Evolutionary conservation across 1,139 yeast species (phyloP).

Genomic region (Pichia sp.): DNA sequence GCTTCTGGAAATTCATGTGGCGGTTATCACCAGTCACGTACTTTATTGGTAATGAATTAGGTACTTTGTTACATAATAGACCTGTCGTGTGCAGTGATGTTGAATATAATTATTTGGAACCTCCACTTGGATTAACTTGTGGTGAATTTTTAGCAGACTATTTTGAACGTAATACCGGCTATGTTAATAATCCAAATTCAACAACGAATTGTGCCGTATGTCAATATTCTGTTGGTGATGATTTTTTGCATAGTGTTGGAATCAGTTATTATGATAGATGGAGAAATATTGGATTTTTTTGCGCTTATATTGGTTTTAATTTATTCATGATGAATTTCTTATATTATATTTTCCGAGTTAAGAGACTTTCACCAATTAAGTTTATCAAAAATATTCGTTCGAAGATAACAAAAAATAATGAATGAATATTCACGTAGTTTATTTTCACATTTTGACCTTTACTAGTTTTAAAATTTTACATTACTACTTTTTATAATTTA

Average conservation of each 20-base stretch:
- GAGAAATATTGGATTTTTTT: conserved; percentile 61
- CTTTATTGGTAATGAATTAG: conserved; percentile 49
- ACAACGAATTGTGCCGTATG: conserved; percentile 56
- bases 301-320: conserved; percentile 54
- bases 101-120: conserved; percentile 46
- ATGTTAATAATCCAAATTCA: conserved; percentile 44
- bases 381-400: neutral
- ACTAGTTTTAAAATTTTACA: too few relatives aligned
- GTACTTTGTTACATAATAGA: conserved; percentile 47
- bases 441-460: too few relatives aligned
- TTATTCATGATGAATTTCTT: conserved; percentile 12
- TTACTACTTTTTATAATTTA: too few relatives aligned
- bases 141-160: conserved; percentile 38
- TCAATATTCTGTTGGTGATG: conserved; percentile 46
- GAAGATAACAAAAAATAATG: neutral
- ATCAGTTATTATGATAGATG: conserved; percentile 45
- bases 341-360: conserved; percentile 13
- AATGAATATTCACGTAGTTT: too few relatives aligned
- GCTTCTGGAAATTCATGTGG: conserved; percentile 67
- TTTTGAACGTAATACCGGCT: conserved; percentile 41
- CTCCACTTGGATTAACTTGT: conserved; percentile 55
- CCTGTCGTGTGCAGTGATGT: conserved; percentile 43
- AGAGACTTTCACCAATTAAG: neutral
- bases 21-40: conserved; percentile 64
- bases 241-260: conserved; percentile 41